A percentile compares a stretch with the other conserved stretches of the same genome.
Conservation (phyloP, 1,284 basidiomycete species). For the Cutaneotrichosporon mucoides region DNA sequence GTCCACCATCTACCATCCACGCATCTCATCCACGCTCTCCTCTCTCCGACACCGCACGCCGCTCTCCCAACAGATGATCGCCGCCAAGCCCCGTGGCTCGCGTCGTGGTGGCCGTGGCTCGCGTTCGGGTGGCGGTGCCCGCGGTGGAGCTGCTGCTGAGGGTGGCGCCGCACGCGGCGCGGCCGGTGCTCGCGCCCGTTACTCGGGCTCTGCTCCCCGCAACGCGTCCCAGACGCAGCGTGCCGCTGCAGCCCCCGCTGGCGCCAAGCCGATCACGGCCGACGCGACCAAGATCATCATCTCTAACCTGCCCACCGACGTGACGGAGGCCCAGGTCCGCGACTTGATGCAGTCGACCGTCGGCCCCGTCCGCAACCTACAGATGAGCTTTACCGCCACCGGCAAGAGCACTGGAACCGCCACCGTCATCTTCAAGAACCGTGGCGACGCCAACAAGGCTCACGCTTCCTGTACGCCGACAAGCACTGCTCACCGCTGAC, state of each 20-base stretch:
- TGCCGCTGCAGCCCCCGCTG: constrained; percentile 34
- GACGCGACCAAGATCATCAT: constrained; percentile 88
- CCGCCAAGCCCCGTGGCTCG: constrained; percentile 53
- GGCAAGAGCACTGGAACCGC: constrained; percentile 89
- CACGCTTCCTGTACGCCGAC: constrained; percentile 65
- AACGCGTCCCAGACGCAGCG: constrained; percentile 8
- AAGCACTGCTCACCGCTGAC: background rate
- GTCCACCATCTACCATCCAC: background rate
- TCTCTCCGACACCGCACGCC: no score
- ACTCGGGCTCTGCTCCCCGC: constrained; percentile 31
- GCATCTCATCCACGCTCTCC: background rate
- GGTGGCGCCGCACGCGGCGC: constrained; percentile 24
- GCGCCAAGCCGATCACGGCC: constrained; percentile 48
- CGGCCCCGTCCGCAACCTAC: constrained; percentile 77
- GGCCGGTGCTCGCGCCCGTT: constrained; percentile 55
- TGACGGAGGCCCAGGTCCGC: constrained; percentile 89
- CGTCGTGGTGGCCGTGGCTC: constrained; percentile 51
- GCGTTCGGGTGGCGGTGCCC: constrained; percentile 43
- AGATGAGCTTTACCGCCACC: constrained; percentile 75
- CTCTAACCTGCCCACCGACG: constrained; percentile 90
- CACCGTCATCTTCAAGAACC: constrained; percentile 77
- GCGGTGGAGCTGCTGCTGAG: constrained; percentile 38
- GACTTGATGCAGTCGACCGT: constrained; percentile 91
- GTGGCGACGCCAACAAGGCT: constrained; percentile 87
- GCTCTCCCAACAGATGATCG: constrained; percentile 62